Base-by-base conservation (phyloP, 1,139 yeast species). In the Protomyces pachydermus region DNA sequence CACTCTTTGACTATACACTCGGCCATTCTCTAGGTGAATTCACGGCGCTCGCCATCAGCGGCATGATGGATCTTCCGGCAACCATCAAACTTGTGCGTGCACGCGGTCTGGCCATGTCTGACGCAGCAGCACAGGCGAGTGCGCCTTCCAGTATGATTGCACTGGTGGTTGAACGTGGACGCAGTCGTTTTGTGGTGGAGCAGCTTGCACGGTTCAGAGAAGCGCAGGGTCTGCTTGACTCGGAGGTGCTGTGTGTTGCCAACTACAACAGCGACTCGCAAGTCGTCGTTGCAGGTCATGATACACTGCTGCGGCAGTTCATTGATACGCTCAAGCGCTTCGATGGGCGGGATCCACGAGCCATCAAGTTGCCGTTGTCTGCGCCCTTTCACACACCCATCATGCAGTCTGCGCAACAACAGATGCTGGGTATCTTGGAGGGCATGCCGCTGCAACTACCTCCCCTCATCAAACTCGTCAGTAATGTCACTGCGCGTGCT, bases 11-110 rank as follows among this genome's bases (percentile, higher is more conserved):
- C 14, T 77, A 69, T 65, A 66, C 80, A 1, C 68, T 82, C 68
- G 88, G 88, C 54, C 88, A 85, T 71, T 84, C 88, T 1, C 74
- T 84, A 14, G 88, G 88, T 2, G 88, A 84, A 71, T 84, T 81
- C 70, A 75, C 86, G 0, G 85, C 86, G 0, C 74, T 81, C 62
- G 72, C 79, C 1, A 76, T 82, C 8, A 74, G 81, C 14, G 84
- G 83, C 0, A 73, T 75, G 2, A 69, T 83, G 20, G 72, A 77
- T 45, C 72, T 82, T 12, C 66, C 73, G 1, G 75, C 79, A 8
- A 84, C 84, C 0, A 73, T 83, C n/a, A 69, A 71, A 67, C 72
- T 84, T 9, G 88, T 84, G 9, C 74, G 81, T 5, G 72, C 75
- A 60, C 76, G 88, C 9, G 88, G 86, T 1, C 67, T 71, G 66